Conservation (phyloP, 176 grass and related monocot species). For the Triticum monococcum region DNA sequence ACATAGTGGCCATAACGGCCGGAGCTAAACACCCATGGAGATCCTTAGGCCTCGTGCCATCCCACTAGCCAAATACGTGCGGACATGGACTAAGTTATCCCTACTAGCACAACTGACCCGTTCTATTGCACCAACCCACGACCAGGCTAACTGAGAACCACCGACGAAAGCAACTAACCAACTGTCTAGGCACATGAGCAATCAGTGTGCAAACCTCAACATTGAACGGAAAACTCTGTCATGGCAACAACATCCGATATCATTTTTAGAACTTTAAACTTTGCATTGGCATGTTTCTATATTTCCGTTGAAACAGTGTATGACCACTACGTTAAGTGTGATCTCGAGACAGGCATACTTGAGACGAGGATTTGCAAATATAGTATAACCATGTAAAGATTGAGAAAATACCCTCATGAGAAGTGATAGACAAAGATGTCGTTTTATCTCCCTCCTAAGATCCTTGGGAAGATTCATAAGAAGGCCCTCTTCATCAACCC, state of each 20-base stretch:
- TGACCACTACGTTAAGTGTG: neutral
- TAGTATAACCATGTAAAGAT: conserved; percentile 10
- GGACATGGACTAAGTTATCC: too few relatives aligned
- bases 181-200: too few relatives aligned
- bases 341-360: neutral
- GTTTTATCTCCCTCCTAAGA: conserved; percentile 85
- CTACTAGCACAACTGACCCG: too few relatives aligned
- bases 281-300: neutral
- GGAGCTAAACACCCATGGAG: too few relatives aligned
- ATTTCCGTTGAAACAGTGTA: neutral
- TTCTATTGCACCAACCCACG: too few relatives aligned
- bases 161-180: too few relatives aligned
- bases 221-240: too few relatives aligned
- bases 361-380: neutral
- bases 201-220: too few relatives aligned
- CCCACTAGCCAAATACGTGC: too few relatives aligned
- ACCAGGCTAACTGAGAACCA: too few relatives aligned
- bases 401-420: conserved; percentile 73
- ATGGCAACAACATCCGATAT: neutral
- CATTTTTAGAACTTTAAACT: neutral
- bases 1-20: too few relatives aligned
- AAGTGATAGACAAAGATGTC: conserved; percentile 82
- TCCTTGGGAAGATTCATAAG: conserved; percentile 92
- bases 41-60: too few relatives aligned
- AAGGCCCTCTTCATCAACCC: conserved; percentile 85